Base-by-base conservation (phyloP, 441 rosid species). In the Mallotus japonicus region DNA sequence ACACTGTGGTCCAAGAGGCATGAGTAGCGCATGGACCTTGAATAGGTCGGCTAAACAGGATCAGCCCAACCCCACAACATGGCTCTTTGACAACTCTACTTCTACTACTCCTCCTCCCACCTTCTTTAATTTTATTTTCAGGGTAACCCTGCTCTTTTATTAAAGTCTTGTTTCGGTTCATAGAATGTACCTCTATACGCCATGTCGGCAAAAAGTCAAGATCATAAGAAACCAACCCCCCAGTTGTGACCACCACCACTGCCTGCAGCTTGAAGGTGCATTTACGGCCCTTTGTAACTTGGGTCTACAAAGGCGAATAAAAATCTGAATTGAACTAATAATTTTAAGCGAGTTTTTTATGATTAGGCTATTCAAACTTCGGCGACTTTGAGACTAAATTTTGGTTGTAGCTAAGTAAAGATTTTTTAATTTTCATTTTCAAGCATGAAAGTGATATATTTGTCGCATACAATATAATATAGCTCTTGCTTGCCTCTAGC, bases 61-160 rank as follows among this genome's bases (percentile, higher is more conserved):
- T 53, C 56, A 72, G 24, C 24, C 10, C 44, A 64, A 64, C 75
- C 57, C 75, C 70, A 73, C 69, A 53, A 44, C 40, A 20, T 17
- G 71, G 47, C 8, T 60, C 47, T 15, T 13, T 10, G 28, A 16
- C 69, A 40, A 9, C 37, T 58, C 37, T 13, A 10, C 16, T 58
- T 3, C 16, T 58, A 10, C 49, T 44, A 44, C 49, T 37, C 1
- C 40, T 37, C 5, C 32, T 22, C 64, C 24, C n/a, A 28, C 59
- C 16, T 37, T 50, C 59, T 24, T 14, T 16, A 0, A 8, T 2
- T 13, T 28, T 55, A 37, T 37, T 37, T 37, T 37, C 6, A 37
- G 1, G 40, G 40, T 44, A 44, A 44, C 49, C 47, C 9, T 19
- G 22, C 58, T 16, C 32, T 8, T 55, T 55, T 55, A 17, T 55